phyloP scores from a whole-genome alignment of 2,329 filamentous ascomycete species.

The Hypoxylon sp. region DNA sequence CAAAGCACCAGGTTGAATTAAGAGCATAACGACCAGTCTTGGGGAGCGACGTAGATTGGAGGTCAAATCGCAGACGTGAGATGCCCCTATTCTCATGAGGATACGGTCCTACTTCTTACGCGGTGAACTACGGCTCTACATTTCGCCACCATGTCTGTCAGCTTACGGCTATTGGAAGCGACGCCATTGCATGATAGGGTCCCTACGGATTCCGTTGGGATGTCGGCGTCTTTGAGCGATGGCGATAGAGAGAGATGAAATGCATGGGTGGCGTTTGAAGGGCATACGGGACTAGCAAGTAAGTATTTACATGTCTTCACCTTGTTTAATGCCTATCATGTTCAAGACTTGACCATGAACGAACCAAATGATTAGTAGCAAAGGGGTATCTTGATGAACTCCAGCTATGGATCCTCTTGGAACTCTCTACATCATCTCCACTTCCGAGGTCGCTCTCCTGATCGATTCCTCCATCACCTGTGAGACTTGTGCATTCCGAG shows the following conservation, averaged over 20 bases:
- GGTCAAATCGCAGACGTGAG: background rate
- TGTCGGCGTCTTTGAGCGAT: constrained; percentile 6
- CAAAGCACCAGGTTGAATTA: constrained; percentile 20
- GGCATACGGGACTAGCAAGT: constrained; percentile 23
- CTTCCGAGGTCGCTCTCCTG: constrained; percentile 20
- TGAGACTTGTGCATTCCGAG: background rate
- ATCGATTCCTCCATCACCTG: background rate
- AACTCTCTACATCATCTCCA: background rate
- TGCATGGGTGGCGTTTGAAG: constrained; percentile 32
- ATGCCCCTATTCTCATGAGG: background rate
- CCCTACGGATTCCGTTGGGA: background rate
- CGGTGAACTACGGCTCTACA: background rate
- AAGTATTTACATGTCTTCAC: constrained; percentile 22
- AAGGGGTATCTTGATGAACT: constrained; percentile 32
- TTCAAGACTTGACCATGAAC: constrained; percentile 13
- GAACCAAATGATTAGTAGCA: constrained; percentile 17
- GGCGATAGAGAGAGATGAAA: constrained; percentile 5
- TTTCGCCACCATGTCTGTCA: background rate
- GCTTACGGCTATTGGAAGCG: background rate
- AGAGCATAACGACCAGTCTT: background rate
- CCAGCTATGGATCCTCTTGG: constrained; percentile 10
- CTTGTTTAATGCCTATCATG: constrained; percentile 6
- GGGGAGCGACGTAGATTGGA: background rate
- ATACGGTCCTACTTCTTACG: background rate
- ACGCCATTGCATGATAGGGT: background rate